phyloP scores from a whole-genome alignment of 2,329 filamentous ascomycete genomes.

The Gyromitra esculenta region DNA sequence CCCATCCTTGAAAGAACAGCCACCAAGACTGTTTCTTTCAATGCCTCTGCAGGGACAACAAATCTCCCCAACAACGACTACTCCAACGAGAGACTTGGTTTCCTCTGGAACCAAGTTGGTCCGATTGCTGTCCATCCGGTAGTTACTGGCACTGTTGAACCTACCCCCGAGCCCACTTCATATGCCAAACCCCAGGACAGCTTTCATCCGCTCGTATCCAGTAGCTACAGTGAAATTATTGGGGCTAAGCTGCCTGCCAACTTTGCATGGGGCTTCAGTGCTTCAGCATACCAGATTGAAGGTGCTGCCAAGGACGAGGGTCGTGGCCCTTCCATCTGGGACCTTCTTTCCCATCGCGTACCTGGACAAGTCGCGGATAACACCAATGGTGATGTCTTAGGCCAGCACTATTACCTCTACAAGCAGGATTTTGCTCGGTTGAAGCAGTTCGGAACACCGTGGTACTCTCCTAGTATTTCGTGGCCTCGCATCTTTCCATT shows the following conservation, averaged over 20 bases:
- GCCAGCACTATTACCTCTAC: slow-evolving; percentile 62
- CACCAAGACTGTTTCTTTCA: slow-evolving; percentile 57
- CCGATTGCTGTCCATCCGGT: slow-evolving; percentile 61
- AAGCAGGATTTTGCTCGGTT: slow-evolving; percentile 62
- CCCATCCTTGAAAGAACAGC: slow-evolving; percentile 37
- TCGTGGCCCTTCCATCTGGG: slow-evolving; percentile 63
- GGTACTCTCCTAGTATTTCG: slow-evolving; percentile 58
- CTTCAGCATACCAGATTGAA: slow-evolving; percentile 62
- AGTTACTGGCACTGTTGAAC: slow-evolving; percentile 61
- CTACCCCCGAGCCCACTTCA: slow-evolving; percentile 62
- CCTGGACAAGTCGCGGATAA: slow-evolving; percentile 62
- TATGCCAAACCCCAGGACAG: slow-evolving; percentile 60
- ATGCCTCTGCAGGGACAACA: slow-evolving; percentile 63
- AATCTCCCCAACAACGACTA: slow-evolving; percentile 62
- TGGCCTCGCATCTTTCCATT: slow-evolving; percentile 57
- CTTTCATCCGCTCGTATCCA: slow-evolving; percentile 62
- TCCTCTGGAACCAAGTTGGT: slow-evolving; percentile 64
- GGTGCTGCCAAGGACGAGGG: slow-evolving; percentile 63
- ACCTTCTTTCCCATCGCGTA: slow-evolving; percentile 62
- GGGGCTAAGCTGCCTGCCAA: slow-evolving; percentile 61
- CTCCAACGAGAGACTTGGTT: slow-evolving; percentile 63
- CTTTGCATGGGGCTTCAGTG: slow-evolving; percentile 63
- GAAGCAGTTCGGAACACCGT: slow-evolving; percentile 55
- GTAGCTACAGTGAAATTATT: slow-evolving; percentile 59
- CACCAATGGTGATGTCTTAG: slow-evolving; percentile 62